Conservation (phyloP, 345 rosid species). For the Excoecaria agallocha region DNA sequence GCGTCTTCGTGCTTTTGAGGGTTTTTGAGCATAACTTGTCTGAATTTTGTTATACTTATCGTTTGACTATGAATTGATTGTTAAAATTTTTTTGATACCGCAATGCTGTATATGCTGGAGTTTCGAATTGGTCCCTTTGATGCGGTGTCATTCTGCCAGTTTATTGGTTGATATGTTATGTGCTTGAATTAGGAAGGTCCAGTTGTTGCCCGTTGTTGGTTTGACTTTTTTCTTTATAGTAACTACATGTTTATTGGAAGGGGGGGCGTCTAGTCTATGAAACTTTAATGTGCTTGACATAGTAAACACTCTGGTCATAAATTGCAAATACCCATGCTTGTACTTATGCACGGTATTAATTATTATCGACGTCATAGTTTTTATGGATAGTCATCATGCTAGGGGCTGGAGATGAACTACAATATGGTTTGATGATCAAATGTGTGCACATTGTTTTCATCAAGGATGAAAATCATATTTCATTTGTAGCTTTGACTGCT, state of each 20-base stretch:
- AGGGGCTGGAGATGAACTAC: neutral
- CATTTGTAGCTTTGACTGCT: neutral
- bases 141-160: neutral
- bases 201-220: neutral
- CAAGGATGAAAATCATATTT: neutral
- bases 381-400: neutral
- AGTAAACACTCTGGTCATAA: neutral
- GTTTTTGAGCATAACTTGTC: neutral
- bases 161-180: neutral
- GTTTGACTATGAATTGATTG: neutral
- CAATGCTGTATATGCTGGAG: neutral
- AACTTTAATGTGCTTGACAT: neutral
- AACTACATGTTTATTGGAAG: neutral
- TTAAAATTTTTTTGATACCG: neutral
- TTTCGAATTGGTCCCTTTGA: neutral
- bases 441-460: neutral
- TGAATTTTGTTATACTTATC: neutral
- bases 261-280: neutral
- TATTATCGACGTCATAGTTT: neutral
- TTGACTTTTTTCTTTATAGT: neutral
- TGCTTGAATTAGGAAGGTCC: neutral
- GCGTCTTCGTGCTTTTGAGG: slow-evolving; percentile 19
- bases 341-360: neutral
- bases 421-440: neutral
- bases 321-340: neutral